Base-by-base conservation (phyloP, 768 basidiomycete genomes). In the Auricularia auricula-judae region DNA sequence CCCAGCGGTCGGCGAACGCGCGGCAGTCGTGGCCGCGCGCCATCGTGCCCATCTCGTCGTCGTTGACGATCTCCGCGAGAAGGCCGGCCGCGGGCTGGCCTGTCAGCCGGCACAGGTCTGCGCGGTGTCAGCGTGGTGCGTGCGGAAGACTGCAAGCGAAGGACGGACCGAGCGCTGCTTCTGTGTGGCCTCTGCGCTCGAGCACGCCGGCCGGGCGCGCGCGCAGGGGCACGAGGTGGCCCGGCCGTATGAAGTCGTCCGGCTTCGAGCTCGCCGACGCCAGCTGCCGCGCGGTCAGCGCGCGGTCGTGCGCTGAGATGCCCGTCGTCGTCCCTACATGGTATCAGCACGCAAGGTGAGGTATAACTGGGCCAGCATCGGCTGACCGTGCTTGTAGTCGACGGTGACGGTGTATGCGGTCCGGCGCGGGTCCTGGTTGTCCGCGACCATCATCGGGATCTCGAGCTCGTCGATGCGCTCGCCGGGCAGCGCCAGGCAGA, bases 371-470 rank as follows among this genome's bases (percentile, higher is more conserved):
- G 14, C 12, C 61, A 63, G 39, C 36, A 58, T 8, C 10, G 36
- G 74, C 83, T 65, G 63, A 91, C 94, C 93, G 67, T 91, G 83
- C 70, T 84, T 88, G 74, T 94, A 94, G 76, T 99, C 97, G 59
- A 96, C 89, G 0, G 97, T 98, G 66, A 97, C 79, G 7, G 95
- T 93, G 77, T 98, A 99, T 0, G 97, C 97, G 0, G 97, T 99
- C 56, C 85, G 83, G 73, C 95, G 91, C 44, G 85, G 84, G 69
- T 99, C 97, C 71, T 93, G 85, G 74, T 98, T 98, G 36, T 82
- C 77, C 1, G 85, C 81, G n/a, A 94, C 86, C 94, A 98, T 98
- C 89, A 94, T 92, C 3, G 92, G 90, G 66, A 99, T 84, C 1
- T 85, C 79, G 34, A 98, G 86, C 44, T 84, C 81, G 29, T 87